Percentiles rank a stretch among this genome's conserved stretches.
phyloP scores from a whole-genome alignment of 768 basidiomycete species.

The Leccinum subtestaceum region DNA sequence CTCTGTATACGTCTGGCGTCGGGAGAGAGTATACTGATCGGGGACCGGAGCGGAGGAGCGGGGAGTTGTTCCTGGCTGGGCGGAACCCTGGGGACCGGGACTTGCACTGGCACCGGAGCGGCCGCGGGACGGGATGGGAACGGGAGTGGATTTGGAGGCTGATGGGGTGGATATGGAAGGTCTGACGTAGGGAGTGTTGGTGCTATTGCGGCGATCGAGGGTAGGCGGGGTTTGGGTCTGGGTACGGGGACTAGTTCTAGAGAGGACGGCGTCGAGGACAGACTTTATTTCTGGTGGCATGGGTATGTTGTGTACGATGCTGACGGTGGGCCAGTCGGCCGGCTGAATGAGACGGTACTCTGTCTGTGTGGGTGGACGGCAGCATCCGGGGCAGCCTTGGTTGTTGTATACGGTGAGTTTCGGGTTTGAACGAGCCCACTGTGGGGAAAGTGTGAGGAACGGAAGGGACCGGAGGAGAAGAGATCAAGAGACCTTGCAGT shows the following conservation, averaged over 20 bases:
- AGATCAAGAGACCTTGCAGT: slow-evolving; percentile 67
- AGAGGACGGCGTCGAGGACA: slow-evolving; percentile 55
- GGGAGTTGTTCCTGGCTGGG: slow-evolving; percentile 28
- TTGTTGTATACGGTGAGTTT: slow-evolving; percentile 61
- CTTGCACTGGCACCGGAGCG: slow-evolving; percentile 58
- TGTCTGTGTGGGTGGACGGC: slow-evolving; percentile 61
- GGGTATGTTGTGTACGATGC: slow-evolving; percentile 66
- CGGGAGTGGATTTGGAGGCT: slow-evolving; percentile 38
- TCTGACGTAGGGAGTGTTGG: slow-evolving; percentile 28
- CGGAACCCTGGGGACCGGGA: slow-evolving; percentile 35
- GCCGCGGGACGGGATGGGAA: slow-evolving; percentile 34
- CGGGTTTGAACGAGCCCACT: slow-evolving; percentile 72
- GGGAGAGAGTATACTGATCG: slow-evolving; percentile 43
- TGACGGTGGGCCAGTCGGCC: slow-evolving; percentile 81
- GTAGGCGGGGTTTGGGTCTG: slow-evolving; percentile 33
- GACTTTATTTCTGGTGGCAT: slow-evolving; percentile 72
- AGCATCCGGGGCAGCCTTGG: slow-evolving; percentile 86
- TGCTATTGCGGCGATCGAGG: slow-evolving; percentile 47
- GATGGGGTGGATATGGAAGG: slow-evolving; percentile 24
- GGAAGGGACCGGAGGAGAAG: slow-evolving; percentile 17
- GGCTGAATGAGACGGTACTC: slow-evolving; percentile 65
- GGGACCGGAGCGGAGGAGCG: slow-evolving; percentile 34
- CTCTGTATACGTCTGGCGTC: slow-evolving; percentile 51
- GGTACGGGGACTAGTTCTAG: slow-evolving; percentile 38
- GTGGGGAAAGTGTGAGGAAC: slow-evolving; percentile 26